Percentiles rank a stretch among this genome's conserved stretches.
phyloP scores from a whole-genome alignment of 169 alveolate genomes.

The Perkinsus chesapeaki region DNA sequence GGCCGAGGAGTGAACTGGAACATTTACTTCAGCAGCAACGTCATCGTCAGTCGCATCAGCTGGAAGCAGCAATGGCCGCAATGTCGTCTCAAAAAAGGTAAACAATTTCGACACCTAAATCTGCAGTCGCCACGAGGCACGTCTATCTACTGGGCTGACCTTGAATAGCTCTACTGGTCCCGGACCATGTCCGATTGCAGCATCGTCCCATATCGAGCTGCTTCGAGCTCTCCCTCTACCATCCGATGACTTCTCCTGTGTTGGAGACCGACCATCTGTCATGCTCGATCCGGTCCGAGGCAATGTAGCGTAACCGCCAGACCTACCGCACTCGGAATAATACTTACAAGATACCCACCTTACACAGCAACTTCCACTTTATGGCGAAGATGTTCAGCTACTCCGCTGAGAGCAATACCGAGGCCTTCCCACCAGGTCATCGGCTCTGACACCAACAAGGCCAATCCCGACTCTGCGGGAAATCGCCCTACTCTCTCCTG shows the following conservation, averaged over 20 bases:
- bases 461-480: neutral
- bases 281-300: neutral
- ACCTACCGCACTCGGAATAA: too few relatives aligned
- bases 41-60: neutral
- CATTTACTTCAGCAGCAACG: neutral
- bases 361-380: neutral
- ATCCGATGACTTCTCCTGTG: neutral
- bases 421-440: neutral
- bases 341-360: too few relatives aligned
- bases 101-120: neutral
- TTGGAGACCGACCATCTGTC: neutral
- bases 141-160: neutral
- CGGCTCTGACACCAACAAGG: neutral
- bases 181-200: neutral
- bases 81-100: neutral
- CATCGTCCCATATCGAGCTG: neutral
- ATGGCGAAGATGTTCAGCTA: neutral
- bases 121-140: too few relatives aligned
- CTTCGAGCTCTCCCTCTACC: neutral
- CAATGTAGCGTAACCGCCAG: neutral
- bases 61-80: neutral
- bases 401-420: neutral
- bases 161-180: neutral
- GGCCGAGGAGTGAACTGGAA: too few relatives aligned
- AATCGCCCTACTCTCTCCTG: neutral